These are phyloP conservation scores for Choiromyces venosus DNA, from an alignment of 495 filamentous ascomycete species.

Conservation along the genomic window DNA sequence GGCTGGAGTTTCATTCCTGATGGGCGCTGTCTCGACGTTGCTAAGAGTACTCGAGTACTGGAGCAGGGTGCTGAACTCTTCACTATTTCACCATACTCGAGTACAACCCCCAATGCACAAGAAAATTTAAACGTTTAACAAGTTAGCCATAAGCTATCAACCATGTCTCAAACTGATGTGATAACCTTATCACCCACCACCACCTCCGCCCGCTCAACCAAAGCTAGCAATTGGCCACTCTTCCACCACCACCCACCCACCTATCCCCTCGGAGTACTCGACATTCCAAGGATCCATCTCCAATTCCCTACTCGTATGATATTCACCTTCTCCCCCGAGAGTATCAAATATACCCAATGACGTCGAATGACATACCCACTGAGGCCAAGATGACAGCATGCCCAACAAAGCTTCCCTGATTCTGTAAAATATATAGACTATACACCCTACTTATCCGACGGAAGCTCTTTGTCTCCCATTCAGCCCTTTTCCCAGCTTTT, in stretches of 20 bases:
- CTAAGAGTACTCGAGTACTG: not conserved
- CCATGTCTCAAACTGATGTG: not conserved
- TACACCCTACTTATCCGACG: not conserved
- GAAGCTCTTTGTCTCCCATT: not conserved
- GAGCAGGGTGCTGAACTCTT: not conserved
- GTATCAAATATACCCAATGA: not conserved
- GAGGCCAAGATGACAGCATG: not conserved
- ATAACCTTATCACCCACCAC: not conserved
- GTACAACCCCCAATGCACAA: not conserved
- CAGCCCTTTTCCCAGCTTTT: not conserved
- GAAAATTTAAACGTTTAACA: too few species aligned
- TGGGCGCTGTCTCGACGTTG: not conserved
- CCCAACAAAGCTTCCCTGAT: not conserved
- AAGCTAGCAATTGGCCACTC: not conserved
- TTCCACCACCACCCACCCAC: not conserved
- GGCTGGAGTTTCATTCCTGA: not conserved
- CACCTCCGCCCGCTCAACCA: not conserved
- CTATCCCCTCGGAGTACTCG: not conserved
- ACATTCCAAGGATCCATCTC: not conserved
- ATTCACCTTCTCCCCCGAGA: too few species aligned
- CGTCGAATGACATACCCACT: not conserved
- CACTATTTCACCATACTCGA: not conserved
- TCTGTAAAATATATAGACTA: not conserved
- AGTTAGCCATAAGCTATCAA: not conserved
- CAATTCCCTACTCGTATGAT: too few species aligned